A percentile compares a stretch with the other conserved stretches of the same genome.
These are phyloP conservation scores for Neopestalotiopsis rosae DNA, from an alignment of 2,329 filamentous ascomycete species.

Conservation along the genomic window DNA sequence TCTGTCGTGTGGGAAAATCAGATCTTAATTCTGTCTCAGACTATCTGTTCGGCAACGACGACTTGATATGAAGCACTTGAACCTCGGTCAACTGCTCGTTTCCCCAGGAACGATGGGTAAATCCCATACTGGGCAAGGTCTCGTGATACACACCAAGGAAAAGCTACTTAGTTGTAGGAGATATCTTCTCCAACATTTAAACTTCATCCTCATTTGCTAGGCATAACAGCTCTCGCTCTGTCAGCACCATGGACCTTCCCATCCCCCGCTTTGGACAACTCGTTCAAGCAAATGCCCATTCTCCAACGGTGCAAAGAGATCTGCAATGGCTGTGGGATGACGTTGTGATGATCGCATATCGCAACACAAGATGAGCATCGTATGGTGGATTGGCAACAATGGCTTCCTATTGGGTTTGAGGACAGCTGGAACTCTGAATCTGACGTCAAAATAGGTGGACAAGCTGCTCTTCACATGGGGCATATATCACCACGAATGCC, in stretches of 20 bases:
- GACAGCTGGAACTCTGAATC: slow-evolving; percentile 1
- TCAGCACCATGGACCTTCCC: slow-evolving; percentile 2
- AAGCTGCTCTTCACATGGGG: neutral
- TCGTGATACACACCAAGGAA: neutral
- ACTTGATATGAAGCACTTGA: too few relatives aligned
- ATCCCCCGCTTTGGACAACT: slow-evolving; percentile 6
- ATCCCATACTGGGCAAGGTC: neutral
- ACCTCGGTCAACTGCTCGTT: too few relatives aligned
- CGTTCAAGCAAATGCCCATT: neutral
- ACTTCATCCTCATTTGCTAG: neutral
- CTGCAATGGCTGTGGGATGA: slow-evolving; percentile 11
- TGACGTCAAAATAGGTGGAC: slow-evolving; percentile 10
- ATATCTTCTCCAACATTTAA: neutral
- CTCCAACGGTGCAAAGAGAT: slow-evolving; percentile 10
- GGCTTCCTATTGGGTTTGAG: neutral
- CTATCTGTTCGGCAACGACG: too few relatives aligned
- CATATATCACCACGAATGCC: neutral
- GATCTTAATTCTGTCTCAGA: too few relatives aligned
- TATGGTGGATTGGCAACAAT: slow-evolving; percentile 4
- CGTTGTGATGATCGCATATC: slow-evolving; percentile 9
- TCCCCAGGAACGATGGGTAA: neutral
- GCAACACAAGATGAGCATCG: slow-evolving; percentile 8
- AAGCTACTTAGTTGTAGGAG: neutral
- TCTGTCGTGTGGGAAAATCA: too few relatives aligned
- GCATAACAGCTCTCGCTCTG: neutral